A percentile compares a stretch with the other conserved stretches of the same genome.
Evolutionary conservation across 768 basidiomycete genomes (phyloP).

Genomic region (Hericium erinaceus): DNA sequence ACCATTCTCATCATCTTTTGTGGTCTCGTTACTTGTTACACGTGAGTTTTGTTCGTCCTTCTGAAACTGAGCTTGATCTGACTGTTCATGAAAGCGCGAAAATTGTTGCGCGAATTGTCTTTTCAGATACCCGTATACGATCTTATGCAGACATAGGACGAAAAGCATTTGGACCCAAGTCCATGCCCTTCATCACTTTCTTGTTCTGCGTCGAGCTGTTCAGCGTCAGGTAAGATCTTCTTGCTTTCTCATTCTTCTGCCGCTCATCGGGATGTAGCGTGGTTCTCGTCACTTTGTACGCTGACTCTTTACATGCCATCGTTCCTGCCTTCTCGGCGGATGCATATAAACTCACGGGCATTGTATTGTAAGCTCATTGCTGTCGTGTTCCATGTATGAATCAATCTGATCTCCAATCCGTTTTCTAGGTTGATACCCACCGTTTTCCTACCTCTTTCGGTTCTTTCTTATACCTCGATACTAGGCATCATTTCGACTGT

Average conservation of each 20-base stretch:
- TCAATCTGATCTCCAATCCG: not conserved
- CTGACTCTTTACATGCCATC: slow-evolving; percentile 74
- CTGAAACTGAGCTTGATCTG: not conserved
- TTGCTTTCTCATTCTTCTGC: not conserved
- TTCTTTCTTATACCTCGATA: slow-evolving; percentile 84
- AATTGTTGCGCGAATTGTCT: slow-evolving; percentile 69
- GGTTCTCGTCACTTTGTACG: slow-evolving; percentile 81
- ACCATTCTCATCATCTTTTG: slow-evolving; percentile 66
- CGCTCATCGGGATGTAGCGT: slow-evolving; percentile 38
- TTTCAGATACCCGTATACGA: slow-evolving; percentile 55
- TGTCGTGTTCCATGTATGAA: not conserved
- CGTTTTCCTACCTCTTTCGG: slow-evolving; percentile 74
- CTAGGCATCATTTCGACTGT: slow-evolving; percentile 76
- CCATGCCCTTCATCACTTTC: slow-evolving; percentile 51
- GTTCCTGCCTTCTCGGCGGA: slow-evolving; percentile 57
- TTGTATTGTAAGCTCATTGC: slow-evolving; percentile 47
- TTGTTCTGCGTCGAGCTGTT: slow-evolving; percentile 87
- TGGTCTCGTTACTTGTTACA: slow-evolving; percentile 79
- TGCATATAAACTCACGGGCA: slow-evolving; percentile 68
- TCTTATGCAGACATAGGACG: slow-evolving; percentile 88
- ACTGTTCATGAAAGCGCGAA: slow-evolving; percentile 53
- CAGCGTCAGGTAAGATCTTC: slow-evolving; percentile 51
- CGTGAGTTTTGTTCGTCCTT: slow-evolving; percentile 40
- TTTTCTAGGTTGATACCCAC: slow-evolving; percentile 65
- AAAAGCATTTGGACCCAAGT: slow-evolving; percentile 77